Evolutionary conservation across 768 basidiomycete genomes (phyloP), one percentile per base, ranked within the genome.

Genomic region (Panellus pusillus): DNA sequence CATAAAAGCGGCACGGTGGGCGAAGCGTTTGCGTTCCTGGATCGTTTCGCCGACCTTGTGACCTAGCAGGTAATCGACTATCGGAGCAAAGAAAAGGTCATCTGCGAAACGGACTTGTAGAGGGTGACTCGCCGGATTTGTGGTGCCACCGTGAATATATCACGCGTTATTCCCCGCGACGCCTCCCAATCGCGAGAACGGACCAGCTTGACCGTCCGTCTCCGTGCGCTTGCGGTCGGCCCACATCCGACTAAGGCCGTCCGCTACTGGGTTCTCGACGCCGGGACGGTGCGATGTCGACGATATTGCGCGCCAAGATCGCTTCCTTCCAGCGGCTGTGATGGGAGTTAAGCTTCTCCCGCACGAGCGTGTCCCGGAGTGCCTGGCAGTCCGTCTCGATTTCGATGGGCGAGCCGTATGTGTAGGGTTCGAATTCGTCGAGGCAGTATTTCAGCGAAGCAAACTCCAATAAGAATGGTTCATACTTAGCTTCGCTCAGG

Each of bases 401-500:
- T n/a, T n/a, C n/a, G n/a, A n/a, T n/a, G n/a, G n/a, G n/a, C n/a
- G n/a, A n/a, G n/a, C n/a, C n/a, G n/a, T n/a, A n/a, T n/a, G n/a
- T n/a, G n/a, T n/a, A n/a, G n/a, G n/a, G n/a, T n/a, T n/a, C n/a
- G n/a, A n/a, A n/a, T n/a, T n/a, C n/a, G n/a, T n/a, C n/a, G n/a
- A n/a, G n/a, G n/a, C n/a, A n/a, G n/a, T n/a, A n/a, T n/a, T 50
- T 58, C 19, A 57, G 50, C 14, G 50, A 49, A 14, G 71, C 71
- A 51, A 72, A 71, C 50, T 74, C 69, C 14, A 70, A 62, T 3
- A 71, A 43, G 54, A 66, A 73, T 0, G 68, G 70, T 40, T 65
- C 58, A 49, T 71, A 74, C 35, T 61, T 62, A 49, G 65, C 68
- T 54, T 72, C 71, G 2, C 62, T 56, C 0, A 32, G 35, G 0